phyloP scores from a whole-genome alignment of 768 basidiomycete genomes.

The Clitopilus passeckerianus region DNA sequence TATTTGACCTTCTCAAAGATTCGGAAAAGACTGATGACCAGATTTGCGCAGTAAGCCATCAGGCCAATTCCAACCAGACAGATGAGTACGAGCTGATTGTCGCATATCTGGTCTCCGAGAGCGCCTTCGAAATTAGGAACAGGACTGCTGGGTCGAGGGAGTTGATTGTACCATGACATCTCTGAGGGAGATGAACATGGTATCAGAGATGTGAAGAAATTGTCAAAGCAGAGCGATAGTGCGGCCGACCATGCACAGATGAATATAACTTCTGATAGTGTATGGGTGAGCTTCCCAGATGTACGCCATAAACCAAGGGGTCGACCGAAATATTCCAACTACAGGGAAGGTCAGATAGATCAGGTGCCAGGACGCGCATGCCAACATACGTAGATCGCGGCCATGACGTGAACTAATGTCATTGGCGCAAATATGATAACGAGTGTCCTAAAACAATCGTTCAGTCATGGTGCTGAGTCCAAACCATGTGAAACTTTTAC shows the following conservation, averaged over 20 bases:
- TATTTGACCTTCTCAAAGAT: slow-evolving; percentile 91
- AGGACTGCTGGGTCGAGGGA: slow-evolving; percentile 47
- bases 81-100: slow-evolving; percentile 73
- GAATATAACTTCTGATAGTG: slow-evolving; percentile 82
- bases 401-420: slow-evolving; percentile 81
- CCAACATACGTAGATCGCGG: slow-evolving; percentile 72
- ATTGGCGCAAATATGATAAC: slow-evolving; percentile 84
- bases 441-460: slow-evolving; percentile 45
- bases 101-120: slow-evolving; percentile 60
- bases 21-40: slow-evolving; percentile 79
- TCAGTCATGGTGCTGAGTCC: neutral
- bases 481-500: slow-evolving; percentile 17
- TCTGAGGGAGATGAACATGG: slow-evolving; percentile 61
- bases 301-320: slow-evolving; percentile 92
- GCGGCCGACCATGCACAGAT: slow-evolving; percentile 94
- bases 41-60: slow-evolving; percentile 76
- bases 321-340: slow-evolving; percentile 92
- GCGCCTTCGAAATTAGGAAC: slow-evolving; percentile 37
- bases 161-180: slow-evolving; percentile 70
- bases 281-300: slow-evolving; percentile 81
- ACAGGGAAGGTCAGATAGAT: slow-evolving; percentile 8
- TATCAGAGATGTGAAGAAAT: slow-evolving; percentile 84
- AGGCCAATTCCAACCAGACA: slow-evolving; percentile 74
- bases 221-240: slow-evolving; percentile 85
- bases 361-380: neutral